A percentile compares a stretch with the other conserved stretches of the same genome.
phyloP scores from a whole-genome alignment of 176 grass and related monocot species.

The Aegilops sharonensis region DNA sequence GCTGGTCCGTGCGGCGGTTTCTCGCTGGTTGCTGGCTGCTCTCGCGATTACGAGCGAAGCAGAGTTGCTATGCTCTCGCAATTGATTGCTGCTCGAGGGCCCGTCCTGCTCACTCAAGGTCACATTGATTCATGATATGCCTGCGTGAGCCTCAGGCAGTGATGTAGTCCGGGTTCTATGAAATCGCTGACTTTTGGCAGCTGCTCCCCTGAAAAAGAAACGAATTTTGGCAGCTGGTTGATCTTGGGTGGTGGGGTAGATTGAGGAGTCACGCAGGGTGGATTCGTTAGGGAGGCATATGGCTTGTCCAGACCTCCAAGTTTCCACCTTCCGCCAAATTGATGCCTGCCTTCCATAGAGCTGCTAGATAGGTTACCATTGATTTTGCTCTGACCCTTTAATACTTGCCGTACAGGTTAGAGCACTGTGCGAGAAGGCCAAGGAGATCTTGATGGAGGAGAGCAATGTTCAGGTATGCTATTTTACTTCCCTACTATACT shows the following conservation, averaged over 20 bases:
- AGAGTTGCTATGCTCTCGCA: no score
- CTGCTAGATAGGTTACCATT: neutral
- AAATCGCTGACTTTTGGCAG: neutral
- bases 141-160: neutral
- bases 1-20: neutral
- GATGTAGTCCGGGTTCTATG: neutral
- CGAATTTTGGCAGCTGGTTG: neutral
- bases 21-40: neutral
- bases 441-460: constrained; percentile 98
- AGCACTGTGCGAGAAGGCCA: constrained; percentile 89
- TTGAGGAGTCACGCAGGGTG: neutral
- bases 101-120: neutral
- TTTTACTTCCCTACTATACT: neutral
- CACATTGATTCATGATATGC: neutral
- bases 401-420: constrained; percentile 51
- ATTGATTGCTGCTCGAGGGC: neutral
- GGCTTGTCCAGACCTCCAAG: neutral
- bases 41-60: neutral
- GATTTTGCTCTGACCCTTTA: constrained; percentile 2
- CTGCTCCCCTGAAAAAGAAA: neutral
- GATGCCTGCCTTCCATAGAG: neutral
- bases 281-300: neutral
- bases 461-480: constrained; percentile 83
- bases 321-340: neutral
- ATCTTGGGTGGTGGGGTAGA: neutral